These are phyloP conservation scores for Daldinia grandis DNA, from an alignment of 495 filamentous ascomycete species.

Conservation along the genomic window DNA sequence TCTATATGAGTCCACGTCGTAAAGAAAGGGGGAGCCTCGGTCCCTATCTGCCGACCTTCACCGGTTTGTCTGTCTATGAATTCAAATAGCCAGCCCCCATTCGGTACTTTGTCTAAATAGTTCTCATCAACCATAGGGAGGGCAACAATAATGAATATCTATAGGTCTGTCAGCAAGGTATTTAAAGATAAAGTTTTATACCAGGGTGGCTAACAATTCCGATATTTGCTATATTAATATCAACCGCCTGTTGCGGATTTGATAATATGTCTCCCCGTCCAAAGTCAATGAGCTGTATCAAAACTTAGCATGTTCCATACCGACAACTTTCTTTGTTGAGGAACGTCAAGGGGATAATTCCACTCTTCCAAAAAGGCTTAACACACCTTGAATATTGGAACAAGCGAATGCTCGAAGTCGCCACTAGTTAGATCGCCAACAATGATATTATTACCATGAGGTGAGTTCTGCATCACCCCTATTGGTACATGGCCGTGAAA, in stretches of 20 bases:
- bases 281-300: constrained; percentile 37
- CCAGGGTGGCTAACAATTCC: neutral
- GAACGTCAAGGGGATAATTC: neutral
- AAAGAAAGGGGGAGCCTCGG: neutral
- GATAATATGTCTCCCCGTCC: constrained; percentile 15
- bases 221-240: neutral
- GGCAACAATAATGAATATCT: neutral
- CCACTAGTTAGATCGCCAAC: constrained; percentile 3
- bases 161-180: neutral
- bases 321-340: neutral
- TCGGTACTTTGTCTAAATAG: neutral
- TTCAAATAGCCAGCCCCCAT: neutral
- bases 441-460: constrained; percentile 18
- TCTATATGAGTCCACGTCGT: neutral
- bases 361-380: neutral
- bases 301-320: neutral
- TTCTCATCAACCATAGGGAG: neutral
- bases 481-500: neutral
- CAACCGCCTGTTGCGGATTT: neutral
- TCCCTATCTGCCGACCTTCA: neutral
- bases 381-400: constrained; percentile 27
- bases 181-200: neutral
- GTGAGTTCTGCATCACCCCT: constrained; percentile 25
- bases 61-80: neutral
- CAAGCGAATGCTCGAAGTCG: constrained; percentile 8